Percentiles rank a stretch among this genome's conserved stretches.
Conservation (phyloP, 2,329 filamentous ascomycete genomes). For the Microdochium trichocladiopsis region DNA sequence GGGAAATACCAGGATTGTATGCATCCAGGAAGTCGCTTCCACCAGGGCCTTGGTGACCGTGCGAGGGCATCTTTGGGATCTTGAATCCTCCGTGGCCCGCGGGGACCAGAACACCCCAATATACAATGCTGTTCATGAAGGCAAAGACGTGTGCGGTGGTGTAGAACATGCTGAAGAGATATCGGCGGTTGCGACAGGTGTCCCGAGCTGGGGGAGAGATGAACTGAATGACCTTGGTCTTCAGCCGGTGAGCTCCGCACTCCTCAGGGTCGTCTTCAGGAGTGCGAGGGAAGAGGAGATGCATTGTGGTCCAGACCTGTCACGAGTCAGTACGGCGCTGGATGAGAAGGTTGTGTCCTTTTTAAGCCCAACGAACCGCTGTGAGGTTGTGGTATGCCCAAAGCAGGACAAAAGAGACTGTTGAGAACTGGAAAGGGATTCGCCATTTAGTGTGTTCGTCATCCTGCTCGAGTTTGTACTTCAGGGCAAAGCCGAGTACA, state of each 20-base stretch:
- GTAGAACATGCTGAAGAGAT: constrained; percentile 44
- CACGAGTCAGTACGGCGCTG: neutral
- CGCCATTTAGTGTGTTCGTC: constrained; percentile 30
- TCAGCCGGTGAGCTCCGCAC: constrained; percentile 19
- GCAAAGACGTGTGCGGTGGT: constrained; percentile 35
- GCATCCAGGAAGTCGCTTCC: constrained; percentile 6
- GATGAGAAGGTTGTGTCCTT: neutral
- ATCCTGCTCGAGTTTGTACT: constrained; percentile 36
- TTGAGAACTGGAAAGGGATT: constrained; percentile 42
- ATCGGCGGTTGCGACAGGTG: constrained; percentile 29
- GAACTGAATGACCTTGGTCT: constrained; percentile 27
- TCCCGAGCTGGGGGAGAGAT: constrained; percentile 37
- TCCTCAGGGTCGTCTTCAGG: constrained; percentile 22
- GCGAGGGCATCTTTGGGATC: constrained; percentile 13
- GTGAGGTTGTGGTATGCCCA: constrained; percentile 36
- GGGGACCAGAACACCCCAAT: constrained; percentile 34
- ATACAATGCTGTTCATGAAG: constrained; percentile 42
- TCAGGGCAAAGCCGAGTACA: constrained; percentile 30
- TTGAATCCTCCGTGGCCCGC: constrained; percentile 26
- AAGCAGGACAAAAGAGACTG: constrained; percentile 33
- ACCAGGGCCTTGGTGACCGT: constrained; percentile 3
- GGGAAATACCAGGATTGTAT: constrained; percentile 17
- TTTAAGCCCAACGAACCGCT: constrained; percentile 29
- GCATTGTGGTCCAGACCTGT: constrained; percentile 46
- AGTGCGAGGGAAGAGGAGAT: constrained; percentile 37